Conservation (phyloP, 2,329 filamentous ascomycete species). For the Botrytis elliptica region DNA sequence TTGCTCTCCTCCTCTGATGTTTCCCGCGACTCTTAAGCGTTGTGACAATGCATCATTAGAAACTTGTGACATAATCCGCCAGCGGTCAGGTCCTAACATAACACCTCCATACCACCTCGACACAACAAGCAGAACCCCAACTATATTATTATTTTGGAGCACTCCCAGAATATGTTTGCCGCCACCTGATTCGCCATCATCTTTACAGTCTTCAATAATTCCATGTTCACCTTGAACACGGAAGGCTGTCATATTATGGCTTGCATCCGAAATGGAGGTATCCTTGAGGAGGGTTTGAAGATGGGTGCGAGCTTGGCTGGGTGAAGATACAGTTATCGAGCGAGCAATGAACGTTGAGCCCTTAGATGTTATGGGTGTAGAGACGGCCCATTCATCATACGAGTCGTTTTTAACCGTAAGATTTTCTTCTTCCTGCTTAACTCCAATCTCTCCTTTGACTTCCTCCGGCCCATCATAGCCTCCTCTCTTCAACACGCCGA, state of each 20-base stretch:
- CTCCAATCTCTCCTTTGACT: constrained; percentile 11
- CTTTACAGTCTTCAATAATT: constrained; percentile 39
- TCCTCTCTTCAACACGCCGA: constrained; percentile 73
- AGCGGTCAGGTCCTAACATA: constrained; percentile 60
- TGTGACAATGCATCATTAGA: constrained; percentile 55
- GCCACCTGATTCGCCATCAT: constrained; percentile 61
- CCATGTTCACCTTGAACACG: constrained; percentile 30
- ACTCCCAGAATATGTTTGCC: constrained; percentile 56
- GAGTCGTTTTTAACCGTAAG: background rate
- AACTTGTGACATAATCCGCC: constrained; percentile 60
- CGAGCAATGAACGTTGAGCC: constrained; percentile 59
- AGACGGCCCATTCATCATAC: constrained; percentile 48
- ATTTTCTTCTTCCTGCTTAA: constrained; percentile 6
- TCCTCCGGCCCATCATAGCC: constrained; percentile 52
- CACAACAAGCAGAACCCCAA: constrained; percentile 56
- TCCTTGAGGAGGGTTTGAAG: constrained; percentile 51
- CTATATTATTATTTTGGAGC: constrained; percentile 51
- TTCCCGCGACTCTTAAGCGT: constrained; percentile 46
- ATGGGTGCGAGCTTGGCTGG: constrained; percentile 44
- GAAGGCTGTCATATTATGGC: constrained; percentile 50
- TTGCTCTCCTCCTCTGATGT: constrained; percentile 49
- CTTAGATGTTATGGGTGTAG: constrained; percentile 51
- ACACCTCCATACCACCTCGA: constrained; percentile 63
- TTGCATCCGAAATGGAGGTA: constrained; percentile 52
- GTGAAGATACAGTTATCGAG: constrained; percentile 44